A percentile compares a stretch with the other conserved stretches of the same genome.
Conservation (phyloP, 441 rosid species). For the Gossypium davidsonii region DNA sequence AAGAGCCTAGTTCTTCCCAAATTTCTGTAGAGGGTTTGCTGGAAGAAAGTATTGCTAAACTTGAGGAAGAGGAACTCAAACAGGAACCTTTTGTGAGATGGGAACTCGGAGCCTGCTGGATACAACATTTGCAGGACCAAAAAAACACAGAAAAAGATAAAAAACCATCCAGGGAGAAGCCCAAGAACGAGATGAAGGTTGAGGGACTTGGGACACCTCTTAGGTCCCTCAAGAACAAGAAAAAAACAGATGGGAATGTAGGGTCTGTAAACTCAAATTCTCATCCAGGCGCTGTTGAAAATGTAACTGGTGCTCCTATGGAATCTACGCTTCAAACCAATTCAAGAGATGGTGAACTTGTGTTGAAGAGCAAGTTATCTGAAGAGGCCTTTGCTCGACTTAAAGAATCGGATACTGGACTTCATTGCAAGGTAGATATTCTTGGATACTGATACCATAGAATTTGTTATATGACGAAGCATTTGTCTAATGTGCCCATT, state of each 20-base stretch:
- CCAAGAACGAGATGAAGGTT: conserved; percentile 83
- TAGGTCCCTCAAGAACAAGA: conserved; percentile 76
- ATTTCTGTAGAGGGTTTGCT: conserved; percentile 53
- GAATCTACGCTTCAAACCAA: conserved; percentile 41
- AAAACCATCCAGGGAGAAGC: conserved; percentile 55
- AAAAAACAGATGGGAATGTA: conserved; percentile 46
- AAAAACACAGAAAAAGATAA: conserved; percentile 75
- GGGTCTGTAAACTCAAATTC: conserved; percentile 37
- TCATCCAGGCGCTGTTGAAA: conserved; percentile 35
- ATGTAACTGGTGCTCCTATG: conserved; percentile 30
- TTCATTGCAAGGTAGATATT: conserved; percentile 47
- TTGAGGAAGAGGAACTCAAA: conserved; percentile 44
- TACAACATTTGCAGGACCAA: conserved; percentile 68
- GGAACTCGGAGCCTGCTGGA: conserved; percentile 82
- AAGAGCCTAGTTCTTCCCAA: conserved; percentile 57
- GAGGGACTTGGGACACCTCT: conserved; percentile 99
- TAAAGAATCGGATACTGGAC: conserved; percentile 66
- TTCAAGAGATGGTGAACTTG: conserved; percentile 38
- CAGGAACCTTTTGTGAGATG: conserved; percentile 51
- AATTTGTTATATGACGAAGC: conserved; percentile 8
- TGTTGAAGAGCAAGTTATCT: conserved; percentile 43
- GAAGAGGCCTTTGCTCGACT: conserved; percentile 59
- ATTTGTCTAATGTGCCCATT: conserved; percentile 28
- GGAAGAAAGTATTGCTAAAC: conserved; percentile 59
- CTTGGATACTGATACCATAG: not conserved